These are phyloP conservation scores for Chlamydomonas reinhardtii DNA, from an alignment of 163 green algal species.

Conservation along the genomic window DNA sequence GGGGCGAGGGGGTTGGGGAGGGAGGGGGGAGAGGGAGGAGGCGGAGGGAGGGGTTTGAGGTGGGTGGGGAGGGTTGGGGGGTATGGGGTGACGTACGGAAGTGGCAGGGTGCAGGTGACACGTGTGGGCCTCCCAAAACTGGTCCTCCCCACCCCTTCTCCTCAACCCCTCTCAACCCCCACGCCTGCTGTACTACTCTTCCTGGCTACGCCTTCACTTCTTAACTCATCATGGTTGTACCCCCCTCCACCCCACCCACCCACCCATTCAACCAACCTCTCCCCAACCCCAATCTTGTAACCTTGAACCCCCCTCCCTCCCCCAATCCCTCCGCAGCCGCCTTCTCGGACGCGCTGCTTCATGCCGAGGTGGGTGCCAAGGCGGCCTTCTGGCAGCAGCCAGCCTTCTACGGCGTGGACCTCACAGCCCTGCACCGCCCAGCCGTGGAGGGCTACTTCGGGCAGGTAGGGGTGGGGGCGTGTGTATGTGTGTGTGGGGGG, in stretches of 20 bases:
- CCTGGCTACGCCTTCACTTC: too few species aligned
- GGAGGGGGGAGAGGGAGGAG: too few species aligned
- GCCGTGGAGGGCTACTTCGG: conserved; percentile 89
- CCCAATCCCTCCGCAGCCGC: too few species aligned
- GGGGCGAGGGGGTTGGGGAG: too few species aligned
- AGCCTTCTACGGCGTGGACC: conserved; percentile 92
- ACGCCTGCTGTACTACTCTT: too few species aligned
- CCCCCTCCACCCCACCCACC: not conserved
- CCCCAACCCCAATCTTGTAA: too few species aligned
- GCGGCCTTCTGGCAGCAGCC: conserved; percentile 86
- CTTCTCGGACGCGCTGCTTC: conserved; percentile 90
- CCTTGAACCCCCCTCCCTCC: too few species aligned
- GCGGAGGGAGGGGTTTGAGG: not conserved
- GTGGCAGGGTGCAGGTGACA: not conserved
- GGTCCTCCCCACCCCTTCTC: too few species aligned
- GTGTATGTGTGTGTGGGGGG: not conserved
- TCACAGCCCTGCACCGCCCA: conserved; percentile 78
- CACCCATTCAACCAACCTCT: not conserved
- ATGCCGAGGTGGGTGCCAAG: conserved; percentile 86
- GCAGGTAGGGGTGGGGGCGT: conserved; percentile 67
- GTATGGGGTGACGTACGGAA: too few species aligned
- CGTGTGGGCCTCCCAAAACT: too few species aligned
- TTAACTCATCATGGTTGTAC: not conserved
- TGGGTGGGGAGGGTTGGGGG: too few species aligned
- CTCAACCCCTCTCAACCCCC: too few species aligned